Conservation (phyloP, 1,139 yeast species). For the Yamadazyma buinensis region DNA sequence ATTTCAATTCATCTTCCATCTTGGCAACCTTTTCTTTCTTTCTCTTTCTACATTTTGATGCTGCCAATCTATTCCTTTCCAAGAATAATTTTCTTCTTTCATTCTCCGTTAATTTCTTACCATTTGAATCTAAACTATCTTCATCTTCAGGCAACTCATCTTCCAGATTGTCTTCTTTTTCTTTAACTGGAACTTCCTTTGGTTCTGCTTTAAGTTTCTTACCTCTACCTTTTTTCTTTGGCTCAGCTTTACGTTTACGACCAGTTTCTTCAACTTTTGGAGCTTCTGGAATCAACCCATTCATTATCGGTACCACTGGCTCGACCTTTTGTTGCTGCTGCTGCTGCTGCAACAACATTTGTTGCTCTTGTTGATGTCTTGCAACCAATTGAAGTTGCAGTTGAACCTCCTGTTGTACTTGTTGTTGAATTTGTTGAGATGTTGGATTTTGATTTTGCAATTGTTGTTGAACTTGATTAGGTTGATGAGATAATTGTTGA, state of each 20-base stretch:
- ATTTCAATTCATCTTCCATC: conserved; percentile 73
- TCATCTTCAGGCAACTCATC: conserved; percentile 1
- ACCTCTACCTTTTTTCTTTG: conserved; percentile 1
- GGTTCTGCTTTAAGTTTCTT: neutral
- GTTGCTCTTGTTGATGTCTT: neutral
- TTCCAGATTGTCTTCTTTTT: conserved; percentile 1
- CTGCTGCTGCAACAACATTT: conserved; percentile 6
- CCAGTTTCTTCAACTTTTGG: neutral
- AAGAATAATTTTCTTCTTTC: conserved; percentile 79
- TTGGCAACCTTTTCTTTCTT: conserved; percentile 85
- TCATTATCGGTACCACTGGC: too few relatives aligned
- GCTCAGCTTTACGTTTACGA: conserved; percentile 2
- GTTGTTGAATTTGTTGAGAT: conserved; percentile 3
- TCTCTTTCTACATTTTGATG: conserved; percentile 90
- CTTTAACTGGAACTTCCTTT: conserved; percentile 1
- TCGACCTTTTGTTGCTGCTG: too few relatives aligned
- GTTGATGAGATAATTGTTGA: conserved; percentile 15
- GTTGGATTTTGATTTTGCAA: conserved; percentile 4
- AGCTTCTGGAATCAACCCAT: too few relatives aligned
- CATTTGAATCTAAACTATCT: conserved; percentile 9
- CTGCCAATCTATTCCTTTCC: conserved; percentile 92
- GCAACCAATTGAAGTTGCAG: neutral
- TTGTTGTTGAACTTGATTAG: conserved; percentile 10
- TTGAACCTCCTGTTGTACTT: conserved; percentile 7
- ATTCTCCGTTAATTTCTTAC: conserved; percentile 15